Percentiles rank a stretch among this genome's conserved stretches.
Evolutionary conservation across 176 grass and related monocot genomes (phyloP).

Genomic region (Microstegium vimineum): DNA sequence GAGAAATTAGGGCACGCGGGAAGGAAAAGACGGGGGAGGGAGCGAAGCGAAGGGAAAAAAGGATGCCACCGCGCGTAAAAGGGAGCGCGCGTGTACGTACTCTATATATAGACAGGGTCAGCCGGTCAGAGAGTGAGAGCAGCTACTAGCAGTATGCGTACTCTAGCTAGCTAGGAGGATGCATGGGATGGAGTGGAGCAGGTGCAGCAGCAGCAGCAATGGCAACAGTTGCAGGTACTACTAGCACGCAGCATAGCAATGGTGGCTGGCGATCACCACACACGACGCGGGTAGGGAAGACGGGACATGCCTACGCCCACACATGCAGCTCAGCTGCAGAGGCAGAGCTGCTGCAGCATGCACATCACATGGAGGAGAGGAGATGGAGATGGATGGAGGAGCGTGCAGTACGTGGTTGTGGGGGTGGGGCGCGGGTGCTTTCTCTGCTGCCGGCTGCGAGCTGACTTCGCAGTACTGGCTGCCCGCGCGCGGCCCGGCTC

Average conservation of each 20-base stretch:
- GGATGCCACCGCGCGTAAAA: slow-evolving; percentile 30
- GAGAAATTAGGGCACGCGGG: slow-evolving; percentile 63
- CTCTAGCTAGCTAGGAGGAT: too few relatives aligned
- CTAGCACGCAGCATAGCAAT: background rate
- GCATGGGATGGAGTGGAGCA: too few relatives aligned
- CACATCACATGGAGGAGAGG: too few relatives aligned
- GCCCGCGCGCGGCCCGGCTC: too few relatives aligned
- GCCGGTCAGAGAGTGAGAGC: too few relatives aligned
- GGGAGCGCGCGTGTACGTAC: slow-evolving; percentile 26
- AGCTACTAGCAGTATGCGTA: too few relatives aligned
- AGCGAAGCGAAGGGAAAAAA: background rate
- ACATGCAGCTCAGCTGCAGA: background rate
- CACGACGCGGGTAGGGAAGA: too few relatives aligned
- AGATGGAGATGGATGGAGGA: background rate
- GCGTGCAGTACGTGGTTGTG: background rate
- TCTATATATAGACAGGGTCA: slow-evolving; percentile 31
- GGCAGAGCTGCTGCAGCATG: background rate
- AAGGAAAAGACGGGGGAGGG: slow-evolving; percentile 37
- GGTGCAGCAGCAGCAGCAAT: background rate
- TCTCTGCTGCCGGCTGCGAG: slow-evolving; percentile 4
- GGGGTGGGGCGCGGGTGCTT: background rate
- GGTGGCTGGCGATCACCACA: background rate
- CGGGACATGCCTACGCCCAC: background rate
- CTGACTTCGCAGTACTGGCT: slow-evolving; percentile 36
- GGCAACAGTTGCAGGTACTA: background rate